Evolutionary conservation across 179 eudicot genomes (phyloP).

Genomic region (Actinidia arguta): DNA sequence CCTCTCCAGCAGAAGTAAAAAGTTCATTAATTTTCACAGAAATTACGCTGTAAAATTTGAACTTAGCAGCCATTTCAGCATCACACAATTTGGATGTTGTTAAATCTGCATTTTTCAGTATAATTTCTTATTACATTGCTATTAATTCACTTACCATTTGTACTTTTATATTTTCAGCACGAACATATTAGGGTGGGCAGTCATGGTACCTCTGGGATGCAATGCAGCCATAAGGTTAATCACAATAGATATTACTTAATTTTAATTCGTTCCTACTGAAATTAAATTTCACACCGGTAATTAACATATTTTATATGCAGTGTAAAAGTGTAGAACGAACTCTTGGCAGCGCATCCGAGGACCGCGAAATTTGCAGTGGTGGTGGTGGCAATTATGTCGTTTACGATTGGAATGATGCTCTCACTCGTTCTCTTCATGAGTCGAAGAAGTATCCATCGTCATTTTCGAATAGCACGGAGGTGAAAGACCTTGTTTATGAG

Average conservation of each 20-base stretch:
- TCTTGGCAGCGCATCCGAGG: conserved; percentile 72
- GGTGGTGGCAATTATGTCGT: conserved; percentile 52
- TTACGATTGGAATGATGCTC: conserved; percentile 49
- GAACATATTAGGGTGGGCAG: conserved; percentile 52
- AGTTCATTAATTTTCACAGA: too few relatives aligned
- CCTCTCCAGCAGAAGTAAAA: too few relatives aligned
- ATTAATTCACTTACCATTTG: background rate
- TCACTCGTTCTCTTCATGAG: conserved; percentile 40
- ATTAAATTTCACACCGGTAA: background rate
- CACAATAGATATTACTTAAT: background rate
- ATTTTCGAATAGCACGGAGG: conserved; percentile 57
- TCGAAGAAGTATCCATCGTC: conserved; percentile 58
- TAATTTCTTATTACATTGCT: background rate
- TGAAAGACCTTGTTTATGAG: conserved; percentile 54
- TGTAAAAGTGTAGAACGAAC: conserved; percentile 79
- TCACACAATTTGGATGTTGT: too few relatives aligned
- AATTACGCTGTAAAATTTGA: too few relatives aligned
- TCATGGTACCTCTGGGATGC: conserved; percentile 49
- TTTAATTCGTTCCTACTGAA: too few relatives aligned
- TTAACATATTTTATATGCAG: conserved; percentile 27
- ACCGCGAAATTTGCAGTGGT: conserved; percentile 67
- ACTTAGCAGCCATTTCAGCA: too few relatives aligned
- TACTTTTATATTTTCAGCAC: conserved; percentile 39
- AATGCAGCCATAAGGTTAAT: conserved; percentile 52
- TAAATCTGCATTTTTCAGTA: background rate